Base-by-base conservation (phyloP, 306 rosid genomes). In the Senna tora region DNA sequence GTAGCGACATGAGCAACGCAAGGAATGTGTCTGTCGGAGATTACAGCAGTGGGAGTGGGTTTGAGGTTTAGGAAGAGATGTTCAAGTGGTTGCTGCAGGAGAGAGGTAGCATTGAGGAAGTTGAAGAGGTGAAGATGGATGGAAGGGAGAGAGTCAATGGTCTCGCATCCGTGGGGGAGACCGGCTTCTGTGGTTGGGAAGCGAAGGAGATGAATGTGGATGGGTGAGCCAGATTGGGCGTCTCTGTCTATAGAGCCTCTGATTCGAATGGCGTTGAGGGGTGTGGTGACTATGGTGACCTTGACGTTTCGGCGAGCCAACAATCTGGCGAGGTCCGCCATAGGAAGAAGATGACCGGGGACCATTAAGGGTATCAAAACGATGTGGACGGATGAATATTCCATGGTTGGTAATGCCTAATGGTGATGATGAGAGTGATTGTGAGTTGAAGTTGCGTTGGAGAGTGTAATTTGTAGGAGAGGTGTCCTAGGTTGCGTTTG, bases 311-410 rank as follows among this genome's bases (percentile, higher is more conserved):
- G 87, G 22, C 74, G 67, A 9, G 91, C 84, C 2, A 91, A 72
- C 4, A 91, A 79, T 30, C 73, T 80, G 15, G 89, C 96, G 77
- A 89, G 76, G 81, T 91, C 97, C 7, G 85, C 82, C 92, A 91
- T 77, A 6, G 97, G 97, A 28, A 91, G 83, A 85, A 87, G 82
- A 57, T 87, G 96, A 70, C 97, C 93, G 51, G 91, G 88, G 4
- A 92, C 91, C 92, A 91, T 77, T 5, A 91, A 77, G 0, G 96
- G 96, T 36, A 91, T 42, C 15, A 87, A 43, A 0, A 91, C 83
- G 68, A 88, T 77, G 87, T 91, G 91, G 34, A 80, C 5, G 3
- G 39, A 36, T 36, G 39, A 36, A n/a, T n/a, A n/a, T n/a, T n/a
- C n/a, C n/a, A n/a, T n/a, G n/a, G n/a, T n/a, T n/a, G n/a, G n/a